Percentiles rank a stretch among this genome's conserved stretches.
phyloP scores from a whole-genome alignment of 2,329 filamentous ascomycete species.

The Fusarium mangiferae region DNA sequence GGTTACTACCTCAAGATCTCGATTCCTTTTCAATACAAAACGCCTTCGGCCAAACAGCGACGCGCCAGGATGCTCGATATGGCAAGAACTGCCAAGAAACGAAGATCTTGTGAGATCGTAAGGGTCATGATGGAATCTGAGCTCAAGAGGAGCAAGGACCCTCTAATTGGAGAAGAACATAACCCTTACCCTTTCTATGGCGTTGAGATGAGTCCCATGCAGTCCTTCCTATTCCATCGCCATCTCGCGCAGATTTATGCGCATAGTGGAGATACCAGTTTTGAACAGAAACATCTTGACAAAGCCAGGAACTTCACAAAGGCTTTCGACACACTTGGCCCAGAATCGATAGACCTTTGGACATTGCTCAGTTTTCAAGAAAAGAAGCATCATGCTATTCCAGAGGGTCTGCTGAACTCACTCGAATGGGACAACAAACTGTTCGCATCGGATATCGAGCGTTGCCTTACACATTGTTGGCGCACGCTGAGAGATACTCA shows the following conservation, averaged over 20 bases:
- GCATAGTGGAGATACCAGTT: too few relatives aligned
- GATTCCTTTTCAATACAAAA: neutral
- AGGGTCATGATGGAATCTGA: neutral
- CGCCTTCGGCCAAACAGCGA: neutral
- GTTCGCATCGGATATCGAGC: neutral
- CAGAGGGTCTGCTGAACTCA: neutral
- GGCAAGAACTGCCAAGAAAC: neutral
- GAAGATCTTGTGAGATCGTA: neutral
- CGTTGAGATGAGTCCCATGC: neutral
- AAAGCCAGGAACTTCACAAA: neutral
- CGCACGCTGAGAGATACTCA: neutral
- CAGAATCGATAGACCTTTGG: neutral
- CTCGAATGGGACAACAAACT: neutral
- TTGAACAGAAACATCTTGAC: neutral
- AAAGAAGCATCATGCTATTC: neutral
- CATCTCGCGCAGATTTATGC: neutral
- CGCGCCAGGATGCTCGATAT: neutral
- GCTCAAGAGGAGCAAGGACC: neutral
- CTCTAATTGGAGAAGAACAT: neutral
- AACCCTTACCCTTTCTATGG: fast-evolving
- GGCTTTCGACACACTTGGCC: neutral
- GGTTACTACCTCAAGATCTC: neutral
- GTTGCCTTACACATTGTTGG: neutral
- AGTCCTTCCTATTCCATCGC: neutral
- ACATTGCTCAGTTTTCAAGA: neutral